These are phyloP conservation scores for Coniferiporia sulphurascens DNA, from an alignment of 1,284 basidiomycete species.

Conservation along the genomic window DNA sequence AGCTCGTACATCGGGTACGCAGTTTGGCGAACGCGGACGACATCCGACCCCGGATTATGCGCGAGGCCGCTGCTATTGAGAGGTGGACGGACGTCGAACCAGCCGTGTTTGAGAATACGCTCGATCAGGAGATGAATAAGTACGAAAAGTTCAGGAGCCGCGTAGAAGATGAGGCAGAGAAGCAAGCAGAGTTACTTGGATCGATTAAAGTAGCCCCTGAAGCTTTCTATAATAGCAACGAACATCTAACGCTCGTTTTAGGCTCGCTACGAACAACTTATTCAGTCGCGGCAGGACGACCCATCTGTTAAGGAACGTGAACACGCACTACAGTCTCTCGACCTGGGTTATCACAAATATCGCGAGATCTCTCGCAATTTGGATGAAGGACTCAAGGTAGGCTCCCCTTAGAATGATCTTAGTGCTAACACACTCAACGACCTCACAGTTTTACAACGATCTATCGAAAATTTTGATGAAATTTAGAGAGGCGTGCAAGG, in stretches of 20 bases:
- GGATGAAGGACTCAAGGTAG: conserved; percentile 82
- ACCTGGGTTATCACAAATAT: conserved; percentile 86
- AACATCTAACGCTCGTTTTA: conserved; percentile 28
- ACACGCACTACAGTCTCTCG: conserved; percentile 80
- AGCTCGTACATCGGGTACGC: conserved; percentile 64
- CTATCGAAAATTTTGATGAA: conserved; percentile 64
- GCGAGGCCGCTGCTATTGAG: conserved; percentile 59
- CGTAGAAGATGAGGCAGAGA: conserved; percentile 53
- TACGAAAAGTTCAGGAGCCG: conserved; percentile 72
- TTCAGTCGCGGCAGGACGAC: conserved; percentile 78
- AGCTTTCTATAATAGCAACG: not conserved
- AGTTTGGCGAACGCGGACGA: conserved; percentile 70
- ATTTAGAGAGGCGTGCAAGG: conserved; percentile 73
- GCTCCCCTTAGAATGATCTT: conserved; percentile 12
- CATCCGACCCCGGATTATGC: conserved; percentile 66
- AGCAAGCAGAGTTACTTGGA: conserved; percentile 63
- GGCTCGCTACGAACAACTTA: conserved; percentile 72
- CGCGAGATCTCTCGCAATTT: conserved; percentile 81
- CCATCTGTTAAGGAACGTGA: conserved; percentile 79
- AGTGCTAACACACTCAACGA: not conserved
- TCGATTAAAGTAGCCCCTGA: conserved; percentile 56
- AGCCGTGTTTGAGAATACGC: conserved; percentile 80
- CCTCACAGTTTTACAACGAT: conserved; percentile 75
- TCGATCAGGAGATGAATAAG: conserved; percentile 76
- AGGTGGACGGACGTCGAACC: conserved; percentile 71